Base-by-base conservation (phyloP, 106 monocot genomes). In the Phalaenopsis equestris region DNA sequence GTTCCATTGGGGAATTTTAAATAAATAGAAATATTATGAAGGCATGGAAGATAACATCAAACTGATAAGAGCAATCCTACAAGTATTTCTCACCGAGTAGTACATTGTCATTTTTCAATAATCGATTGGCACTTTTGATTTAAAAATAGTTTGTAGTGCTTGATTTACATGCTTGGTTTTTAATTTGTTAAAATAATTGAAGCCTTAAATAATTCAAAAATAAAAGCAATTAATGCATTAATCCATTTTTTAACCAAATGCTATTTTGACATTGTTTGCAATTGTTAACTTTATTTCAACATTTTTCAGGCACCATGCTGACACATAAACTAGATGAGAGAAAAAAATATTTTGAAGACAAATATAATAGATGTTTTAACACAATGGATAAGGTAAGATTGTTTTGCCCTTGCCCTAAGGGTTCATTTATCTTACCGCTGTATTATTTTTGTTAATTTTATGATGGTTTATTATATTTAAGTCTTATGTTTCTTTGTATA, bases 271-370 rank as follows among this genome's bases (percentile, higher is more conserved):
- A 36, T 7, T 11, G 36, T 68, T 24, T 68, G 6, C 70, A 74
- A 16, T 42, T 41, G 47, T 76, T 75, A 76, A 76, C 49, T 52
- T 76, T 56, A 21, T 75, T 68, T 77, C 55, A 39, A 56, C 70
- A 61, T 82, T 67, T 87, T 23, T 41, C 81, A 94, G 94, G 91
- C 57, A 46, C 79, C 55, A 37, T 73, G 42, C 80, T 96, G 91
- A 83, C 81, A 76, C 74, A 52, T 56, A 82, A 46, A 57, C 75
- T 96, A 38, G 61, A 56, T 30, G 80, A 83, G 77, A 96, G 85
- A 82, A 83, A 85, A 76, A 90, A 83, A 57, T 81, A 82, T 61
- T 91, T 91, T 80, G 90, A 93, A 80, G 86, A 90, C 52, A 91
- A 85, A 58, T 93, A 82, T 81, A 46, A 30, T 17, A 80, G 43